Evolutionary conservation across 352 stramenopile species (phyloP).

Genomic region (Pythium aquatile): DNA sequence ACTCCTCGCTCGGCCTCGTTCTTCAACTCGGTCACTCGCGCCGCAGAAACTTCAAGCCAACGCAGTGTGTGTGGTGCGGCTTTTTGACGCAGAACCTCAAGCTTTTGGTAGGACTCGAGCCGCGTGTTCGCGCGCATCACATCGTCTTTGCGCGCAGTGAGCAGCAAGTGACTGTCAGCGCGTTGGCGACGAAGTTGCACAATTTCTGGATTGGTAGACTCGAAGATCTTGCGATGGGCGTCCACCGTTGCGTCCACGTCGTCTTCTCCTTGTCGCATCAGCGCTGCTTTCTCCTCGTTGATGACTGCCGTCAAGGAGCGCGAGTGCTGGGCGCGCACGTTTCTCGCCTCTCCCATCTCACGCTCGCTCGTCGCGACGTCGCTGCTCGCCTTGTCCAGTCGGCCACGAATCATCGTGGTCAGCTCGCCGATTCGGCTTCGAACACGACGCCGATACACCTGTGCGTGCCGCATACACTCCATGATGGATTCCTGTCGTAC

Average conservation of each 20-base stretch:
- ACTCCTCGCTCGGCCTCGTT: conserved; percentile 33
- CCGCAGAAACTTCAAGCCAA: conserved; percentile 26
- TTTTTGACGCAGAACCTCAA: conserved; percentile 18
- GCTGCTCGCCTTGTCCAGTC: conserved; percentile 20
- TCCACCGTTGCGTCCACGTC: conserved; percentile 16
- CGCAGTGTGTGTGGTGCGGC: conserved; percentile 25
- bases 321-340: conserved; percentile 3
- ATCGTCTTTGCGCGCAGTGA: conserved; percentile 18
- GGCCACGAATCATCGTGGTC: conserved; percentile 18
- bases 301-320: conserved; percentile 13
- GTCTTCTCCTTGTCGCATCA: conserved; percentile 17
- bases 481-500: conserved; percentile 37
- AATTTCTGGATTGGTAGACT: conserved; percentile 13
- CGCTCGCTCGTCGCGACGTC: conserved; percentile 23
- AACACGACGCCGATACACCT: conserved; percentile 23
- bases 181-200: conserved; percentile 15
- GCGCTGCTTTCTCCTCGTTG: not conserved
- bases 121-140: conserved; percentile 24
- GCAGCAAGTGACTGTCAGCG: conserved; percentile 11
- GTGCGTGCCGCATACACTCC: conserved; percentile 13
- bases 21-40: conserved; percentile 27
- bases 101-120: conserved; percentile 28
- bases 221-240: conserved; percentile 12
- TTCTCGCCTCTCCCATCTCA: conserved; percentile 23
- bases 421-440: conserved; percentile 30